These are phyloP conservation scores for Solanum habrochaites DNA, from an alignment of 257 asterid genomes.

Conservation along the genomic window DNA sequence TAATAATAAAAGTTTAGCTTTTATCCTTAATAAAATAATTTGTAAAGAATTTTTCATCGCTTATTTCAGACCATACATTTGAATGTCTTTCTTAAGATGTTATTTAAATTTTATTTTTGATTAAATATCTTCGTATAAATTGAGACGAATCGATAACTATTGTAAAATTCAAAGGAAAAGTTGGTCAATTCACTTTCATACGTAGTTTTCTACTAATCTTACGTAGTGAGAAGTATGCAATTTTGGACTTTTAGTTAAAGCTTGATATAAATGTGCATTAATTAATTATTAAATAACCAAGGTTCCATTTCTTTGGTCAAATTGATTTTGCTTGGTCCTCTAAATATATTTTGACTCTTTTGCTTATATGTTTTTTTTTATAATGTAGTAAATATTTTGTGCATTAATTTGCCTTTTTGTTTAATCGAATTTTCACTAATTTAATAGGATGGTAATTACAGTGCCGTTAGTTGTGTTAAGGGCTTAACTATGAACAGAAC, in stretches of 20 bases:
- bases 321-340: background rate
- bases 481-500: too few relatives aligned
- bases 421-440: too few relatives aligned
- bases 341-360: background rate
- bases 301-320: background rate
- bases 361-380: background rate
- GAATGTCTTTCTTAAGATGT: rapidly evolving
- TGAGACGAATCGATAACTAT: background rate
- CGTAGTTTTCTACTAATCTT: background rate
- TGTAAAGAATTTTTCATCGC: too few relatives aligned
- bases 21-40: background rate
- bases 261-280: background rate
- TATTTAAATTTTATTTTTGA: rapidly evolving
- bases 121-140: rapidly evolving
- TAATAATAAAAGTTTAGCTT: background rate
- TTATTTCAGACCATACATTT: background rate
- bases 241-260: background rate
- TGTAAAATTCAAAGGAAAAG: background rate
- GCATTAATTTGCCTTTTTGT: too few relatives aligned
- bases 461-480: too few relatives aligned
- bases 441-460: too few relatives aligned
- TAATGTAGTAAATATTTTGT: background rate
- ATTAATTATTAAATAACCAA: background rate
- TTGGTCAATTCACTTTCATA: background rate
- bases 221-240: background rate